Conservation (phyloP, 306 rosid species). For the Lupinus albus region DNA sequence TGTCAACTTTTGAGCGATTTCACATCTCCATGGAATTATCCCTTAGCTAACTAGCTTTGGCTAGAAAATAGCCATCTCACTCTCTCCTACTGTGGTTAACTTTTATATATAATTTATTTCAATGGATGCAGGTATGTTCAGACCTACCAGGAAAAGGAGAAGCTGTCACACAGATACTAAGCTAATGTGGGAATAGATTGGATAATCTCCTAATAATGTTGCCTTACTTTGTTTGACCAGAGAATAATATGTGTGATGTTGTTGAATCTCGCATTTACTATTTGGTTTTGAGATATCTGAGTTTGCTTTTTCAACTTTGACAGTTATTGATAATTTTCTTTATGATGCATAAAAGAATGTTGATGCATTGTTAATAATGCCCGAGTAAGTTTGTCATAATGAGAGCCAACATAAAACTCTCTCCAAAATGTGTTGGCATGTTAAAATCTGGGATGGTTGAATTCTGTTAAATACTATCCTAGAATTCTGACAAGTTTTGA, state of each 20-base stretch:
- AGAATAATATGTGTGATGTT: slow-evolving; percentile 34
- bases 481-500: no score
- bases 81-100: background rate
- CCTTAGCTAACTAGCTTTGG: slow-evolving; percentile 3
- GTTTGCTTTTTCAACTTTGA: slow-evolving; percentile 30
- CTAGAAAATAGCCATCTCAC: background rate
- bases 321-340: background rate
- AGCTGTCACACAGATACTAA: slow-evolving; percentile 65
- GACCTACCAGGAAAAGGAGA: slow-evolving; percentile 63
- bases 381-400: background rate
- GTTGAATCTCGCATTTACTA: slow-evolving; percentile 37
- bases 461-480: no score
- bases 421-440: slow-evolving; percentile 4
- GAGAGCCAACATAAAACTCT: background rate
- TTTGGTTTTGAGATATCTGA: slow-evolving; percentile 32
- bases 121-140: slow-evolving; percentile 62
- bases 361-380: slow-evolving; percentile 27
- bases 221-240: slow-evolving; percentile 28
- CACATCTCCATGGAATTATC: background rate
- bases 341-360: background rate
- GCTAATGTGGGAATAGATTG: slow-evolving; percentile 11
- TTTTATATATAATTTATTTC: slow-evolving; percentile 6
- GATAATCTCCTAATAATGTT: slow-evolving; percentile 32
- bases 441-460: background rate
- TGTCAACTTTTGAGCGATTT: no score